Conservation (phyloP, 176 grass and related monocot genomes). For the Otatea glauca region DNA sequence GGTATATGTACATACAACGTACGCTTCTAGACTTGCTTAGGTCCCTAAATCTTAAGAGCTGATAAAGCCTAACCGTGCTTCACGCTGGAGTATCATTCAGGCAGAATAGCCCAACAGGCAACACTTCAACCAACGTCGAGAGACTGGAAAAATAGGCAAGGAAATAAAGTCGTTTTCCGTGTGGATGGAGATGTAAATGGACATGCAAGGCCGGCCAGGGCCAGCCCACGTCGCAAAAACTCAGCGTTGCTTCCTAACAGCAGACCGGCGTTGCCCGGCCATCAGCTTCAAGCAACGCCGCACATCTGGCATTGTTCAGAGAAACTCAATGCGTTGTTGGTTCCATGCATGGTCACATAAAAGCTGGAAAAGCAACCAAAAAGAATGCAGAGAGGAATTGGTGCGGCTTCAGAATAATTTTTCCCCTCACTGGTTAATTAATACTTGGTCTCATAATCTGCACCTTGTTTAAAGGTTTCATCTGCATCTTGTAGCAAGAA, state of each 20-base stretch:
- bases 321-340: background rate
- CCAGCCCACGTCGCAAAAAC: conserved; percentile 8
- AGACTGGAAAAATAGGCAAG: too few species aligned
- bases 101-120: too few species aligned
- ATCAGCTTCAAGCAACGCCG: background rate
- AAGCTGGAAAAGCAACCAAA: background rate
- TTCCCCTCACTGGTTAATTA: too few species aligned
- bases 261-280: background rate
- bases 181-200: background rate
- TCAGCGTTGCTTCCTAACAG: background rate
- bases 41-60: background rate
- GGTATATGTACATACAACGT: too few species aligned
- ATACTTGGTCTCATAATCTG: too few species aligned
- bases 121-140: too few species aligned
- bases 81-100: too few species aligned
- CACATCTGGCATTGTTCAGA: background rate
- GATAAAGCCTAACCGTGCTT: background rate
- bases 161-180: too few species aligned
- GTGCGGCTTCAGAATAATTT: background rate
- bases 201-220: background rate
- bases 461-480: background rate
- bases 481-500: background rate
- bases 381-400: background rate
- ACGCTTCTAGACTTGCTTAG: too few species aligned
- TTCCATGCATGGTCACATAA: background rate